Evolutionary conservation across 306 rosid species (phyloP).

Genomic region (Prunus persica): DNA sequence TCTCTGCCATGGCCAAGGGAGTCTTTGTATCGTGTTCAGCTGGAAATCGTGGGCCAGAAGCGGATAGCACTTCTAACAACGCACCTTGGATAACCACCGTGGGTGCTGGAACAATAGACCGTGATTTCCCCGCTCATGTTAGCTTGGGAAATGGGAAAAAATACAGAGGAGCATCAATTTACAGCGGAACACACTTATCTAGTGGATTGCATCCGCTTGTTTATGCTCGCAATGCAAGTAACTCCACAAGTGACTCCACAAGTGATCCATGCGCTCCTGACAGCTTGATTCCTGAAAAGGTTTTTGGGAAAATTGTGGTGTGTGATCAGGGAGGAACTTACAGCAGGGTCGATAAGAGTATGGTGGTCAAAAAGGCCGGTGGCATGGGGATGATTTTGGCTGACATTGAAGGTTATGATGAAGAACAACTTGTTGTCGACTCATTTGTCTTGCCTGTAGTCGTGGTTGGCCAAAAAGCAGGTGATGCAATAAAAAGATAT

Average conservation of each 20-base stretch:
- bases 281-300: constrained; percentile 44
- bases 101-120: constrained; percentile 77
- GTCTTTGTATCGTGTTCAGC: constrained; percentile 65
- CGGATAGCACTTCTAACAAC: constrained; percentile 27
- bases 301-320: constrained; percentile 62
- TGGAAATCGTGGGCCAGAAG: constrained; percentile 58
- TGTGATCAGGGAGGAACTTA: constrained; percentile 60
- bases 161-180: constrained; percentile 55
- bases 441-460: constrained; percentile 50
- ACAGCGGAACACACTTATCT: constrained; percentile 36
- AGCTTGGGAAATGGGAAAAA: constrained; percentile 9
- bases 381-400: constrained; percentile 72
- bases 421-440: constrained; percentile 54
- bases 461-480: constrained; percentile 47
- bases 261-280: constrained; percentile 25
- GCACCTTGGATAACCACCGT: constrained; percentile 71
- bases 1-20: constrained; percentile 56
- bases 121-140: constrained; percentile 47
- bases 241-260: constrained; percentile 17
- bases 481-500: constrained; percentile 51
- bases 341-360: constrained; percentile 33
- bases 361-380: constrained; percentile 57
- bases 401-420: constrained; percentile 44
- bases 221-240: constrained; percentile 46
- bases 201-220: constrained; percentile 43